Percentiles rank a stretch among this genome's conserved stretches.
Conservation (phyloP, 23 red algal genomes). For the Gracilaria gracilis region DNA sequence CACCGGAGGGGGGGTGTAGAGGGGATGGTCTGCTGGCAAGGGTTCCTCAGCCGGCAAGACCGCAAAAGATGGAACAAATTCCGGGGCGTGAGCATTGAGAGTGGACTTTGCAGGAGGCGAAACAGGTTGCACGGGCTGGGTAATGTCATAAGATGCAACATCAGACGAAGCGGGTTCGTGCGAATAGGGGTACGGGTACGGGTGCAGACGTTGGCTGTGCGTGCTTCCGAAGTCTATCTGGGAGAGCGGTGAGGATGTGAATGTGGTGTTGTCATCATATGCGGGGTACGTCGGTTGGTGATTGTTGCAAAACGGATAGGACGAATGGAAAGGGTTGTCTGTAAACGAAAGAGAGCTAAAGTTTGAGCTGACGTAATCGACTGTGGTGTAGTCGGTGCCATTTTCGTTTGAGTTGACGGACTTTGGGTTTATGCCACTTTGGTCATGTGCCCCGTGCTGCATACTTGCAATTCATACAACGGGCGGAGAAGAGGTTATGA, state of each 20-base stretch:
- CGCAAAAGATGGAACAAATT: constrained; percentile 70
- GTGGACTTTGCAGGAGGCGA: constrained; percentile 21
- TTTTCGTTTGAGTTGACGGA: constrained; percentile 1
- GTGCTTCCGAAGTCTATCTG: background rate
- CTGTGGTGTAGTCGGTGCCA: background rate
- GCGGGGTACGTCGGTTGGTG: background rate
- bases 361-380: constrained; percentile 9
- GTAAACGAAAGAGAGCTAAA: constrained; percentile 10
- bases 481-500: background rate
- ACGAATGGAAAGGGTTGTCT: background rate
- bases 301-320: constrained; percentile 16
- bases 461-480: constrained; percentile 26
- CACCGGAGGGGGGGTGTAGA: background rate
- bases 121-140: background rate
- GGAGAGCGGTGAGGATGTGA: background rate
- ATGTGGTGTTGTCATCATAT: background rate
- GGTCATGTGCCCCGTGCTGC: constrained; percentile 26
- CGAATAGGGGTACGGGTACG: background rate
- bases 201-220: background rate
- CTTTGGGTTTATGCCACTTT: constrained; percentile 25
- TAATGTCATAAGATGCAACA: background rate
- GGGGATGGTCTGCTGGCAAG: constrained; percentile 7
- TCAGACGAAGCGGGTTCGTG: background rate
- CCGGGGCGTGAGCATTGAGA: constrained; percentile 61
- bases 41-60: constrained; percentile 38